Conservation (phyloP, 2,329 filamentous ascomycete genomes). For the Scleromitrula shiraiana region DNA sequence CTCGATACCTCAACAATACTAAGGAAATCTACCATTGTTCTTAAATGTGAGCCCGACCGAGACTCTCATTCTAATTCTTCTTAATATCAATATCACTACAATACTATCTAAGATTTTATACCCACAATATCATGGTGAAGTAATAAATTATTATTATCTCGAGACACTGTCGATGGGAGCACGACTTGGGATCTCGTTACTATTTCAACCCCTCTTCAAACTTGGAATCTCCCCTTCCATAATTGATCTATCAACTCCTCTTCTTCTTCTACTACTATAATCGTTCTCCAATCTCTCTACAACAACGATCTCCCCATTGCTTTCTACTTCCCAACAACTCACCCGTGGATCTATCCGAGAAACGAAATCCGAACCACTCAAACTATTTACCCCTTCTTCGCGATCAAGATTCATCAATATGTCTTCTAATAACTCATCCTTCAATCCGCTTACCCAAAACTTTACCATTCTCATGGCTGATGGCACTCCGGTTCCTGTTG, state of each 20-base stretch:
- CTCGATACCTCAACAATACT: too few relatives aligned
- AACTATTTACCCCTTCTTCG: background rate
- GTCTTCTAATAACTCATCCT: constrained; percentile 18
- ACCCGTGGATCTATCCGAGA: background rate
- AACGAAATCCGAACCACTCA: background rate
- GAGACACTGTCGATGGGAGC: background rate
- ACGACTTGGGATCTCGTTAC: background rate
- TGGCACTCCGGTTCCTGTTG: constrained; percentile 34
- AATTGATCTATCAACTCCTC: background rate
- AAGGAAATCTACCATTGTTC: constrained; percentile 4
- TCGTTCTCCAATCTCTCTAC: background rate
- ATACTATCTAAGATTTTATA: background rate
- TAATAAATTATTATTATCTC: constrained; percentile 3
- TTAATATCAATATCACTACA: background rate
- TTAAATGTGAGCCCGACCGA: background rate
- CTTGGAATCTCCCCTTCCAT: background rate
- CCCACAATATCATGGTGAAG: background rate
- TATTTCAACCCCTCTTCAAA: background rate
- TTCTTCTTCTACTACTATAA: background rate
- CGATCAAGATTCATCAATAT: background rate
- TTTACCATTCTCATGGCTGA: constrained; percentile 40
- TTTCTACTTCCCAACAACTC: background rate
- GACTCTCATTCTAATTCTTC: background rate
- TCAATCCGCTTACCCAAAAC: constrained; percentile 44
- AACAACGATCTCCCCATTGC: background rate